phyloP scores from a whole-genome alignment of 495 filamentous ascomycete genomes.

The Neurospora terricola region DNA sequence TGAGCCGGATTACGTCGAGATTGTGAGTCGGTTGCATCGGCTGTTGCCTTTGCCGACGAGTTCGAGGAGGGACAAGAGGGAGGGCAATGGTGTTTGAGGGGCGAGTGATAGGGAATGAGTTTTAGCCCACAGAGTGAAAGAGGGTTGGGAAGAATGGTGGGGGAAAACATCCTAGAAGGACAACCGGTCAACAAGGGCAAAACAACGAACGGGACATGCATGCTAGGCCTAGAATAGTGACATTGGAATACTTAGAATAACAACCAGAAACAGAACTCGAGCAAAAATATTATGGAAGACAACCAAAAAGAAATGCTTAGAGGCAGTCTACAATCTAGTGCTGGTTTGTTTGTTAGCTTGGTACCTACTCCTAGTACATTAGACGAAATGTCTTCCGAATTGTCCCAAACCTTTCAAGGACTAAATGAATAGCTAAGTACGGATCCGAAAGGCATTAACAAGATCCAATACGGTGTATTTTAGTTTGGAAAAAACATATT shows the following conservation, averaged over 20 bases:
- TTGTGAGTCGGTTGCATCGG: conserved; percentile 38
- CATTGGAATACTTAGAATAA: background rate
- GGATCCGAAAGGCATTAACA: too few species aligned
- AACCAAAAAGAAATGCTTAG: background rate
- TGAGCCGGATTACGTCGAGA: conserved; percentile 40
- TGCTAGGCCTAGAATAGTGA: background rate
- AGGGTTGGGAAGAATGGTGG: background rate
- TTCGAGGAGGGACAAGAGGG: background rate
- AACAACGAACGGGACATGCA: background rate
- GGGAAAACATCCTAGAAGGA: background rate
- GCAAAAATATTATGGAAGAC: background rate
- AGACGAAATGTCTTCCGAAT: too few species aligned
- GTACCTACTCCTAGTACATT: too few species aligned
- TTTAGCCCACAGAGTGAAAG: background rate
- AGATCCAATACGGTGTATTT: too few species aligned
- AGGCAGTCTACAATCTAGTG: too few species aligned
- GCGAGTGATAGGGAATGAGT: background rate
- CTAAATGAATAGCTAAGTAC: too few species aligned
- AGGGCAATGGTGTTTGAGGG: background rate
- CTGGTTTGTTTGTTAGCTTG: too few species aligned
- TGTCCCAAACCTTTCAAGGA: too few species aligned
- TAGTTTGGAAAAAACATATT: too few species aligned
- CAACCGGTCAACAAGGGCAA: background rate
- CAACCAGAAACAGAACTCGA: background rate
- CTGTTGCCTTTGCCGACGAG: conserved; percentile 25